Base-by-base conservation (phyloP, 805 yeast genomes). In the Saccharomycopsis javanensis region DNA sequence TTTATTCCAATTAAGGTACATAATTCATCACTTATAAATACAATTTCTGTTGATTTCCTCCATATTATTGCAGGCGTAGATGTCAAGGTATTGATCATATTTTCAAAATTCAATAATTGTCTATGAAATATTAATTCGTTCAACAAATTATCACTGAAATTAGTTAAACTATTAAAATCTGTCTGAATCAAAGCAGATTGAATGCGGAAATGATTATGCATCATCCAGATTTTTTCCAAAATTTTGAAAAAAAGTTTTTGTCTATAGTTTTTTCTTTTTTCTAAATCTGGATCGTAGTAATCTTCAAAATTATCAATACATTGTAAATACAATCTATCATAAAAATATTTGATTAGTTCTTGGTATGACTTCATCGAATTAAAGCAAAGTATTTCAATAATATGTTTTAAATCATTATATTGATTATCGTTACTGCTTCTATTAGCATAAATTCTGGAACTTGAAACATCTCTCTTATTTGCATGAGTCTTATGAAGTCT, bases 21-120 rank as follows among this genome's bases (percentile, higher is more conserved):
- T 65, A 88, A 80, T 64, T 87, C 94, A 61, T 83, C 82, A 4
- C 90, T 85, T 8, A 86, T 80, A 7, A 87, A 87, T 10, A 86
- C 90, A 46, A 88, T 82, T 66, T 88, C 95, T 8, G 95, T 95
- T 0, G 95, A 85, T 45, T 96, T 72, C 64, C 96, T 75, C 96
- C 96, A 88, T 61, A 87, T 83, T 16, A 86, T 82, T 2, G 92
- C 84, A 1, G 96, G 96, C 1, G 88, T 80, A 10, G 90, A 85
- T 18, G 85, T 82, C 57, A 82, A 65, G 23, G 73, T 71, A 13
- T 76, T 69, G 59, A 72, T 71, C 67, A 60, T 56, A 27, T 52
- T 56, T 31, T 74, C 72, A 71, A 74, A 67, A 72, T 81, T 75
- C 58, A 76, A 63, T 62, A 60, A 37, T 35, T 60, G 63, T 25